Evolutionary conservation across 139 green algal species (phyloP), one percentile per base, ranked within the genome.

Genomic region (Zygnema circumcarinatum): DNA sequence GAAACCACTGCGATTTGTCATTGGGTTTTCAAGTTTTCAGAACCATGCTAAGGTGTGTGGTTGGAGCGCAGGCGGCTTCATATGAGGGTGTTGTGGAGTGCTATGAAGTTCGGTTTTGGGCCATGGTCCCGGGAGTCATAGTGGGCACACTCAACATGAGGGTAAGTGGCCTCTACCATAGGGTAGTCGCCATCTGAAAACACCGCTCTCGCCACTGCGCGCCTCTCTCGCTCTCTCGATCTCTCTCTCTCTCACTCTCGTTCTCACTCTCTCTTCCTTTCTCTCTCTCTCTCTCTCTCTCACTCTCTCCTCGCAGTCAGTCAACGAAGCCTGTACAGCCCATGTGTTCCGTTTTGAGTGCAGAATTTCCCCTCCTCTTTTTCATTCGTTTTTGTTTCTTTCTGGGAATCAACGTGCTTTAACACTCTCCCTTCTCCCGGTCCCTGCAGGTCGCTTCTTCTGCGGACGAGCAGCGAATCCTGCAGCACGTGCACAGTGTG

Each of bases 41-140:
- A n/a, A n/a, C n/a, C n/a, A n/a, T n/a, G n/a, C n/a, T n/a, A n/a
- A n/a, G n/a, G n/a, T n/a, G n/a, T n/a, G n/a, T n/a, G n/a, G n/a
- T n/a, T n/a, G n/a, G n/a, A n/a, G n/a, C 1, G 54, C 54, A 86
- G 80, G 80, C 36, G 22, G 80, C 52, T 20, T 22, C 41, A 79
- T 86, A 42, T 31, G 74, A 88, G 40, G 83, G 83, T 25, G 83
- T 88, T n/a, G 72, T 88, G 0, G 83, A 88, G 40, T 88, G 83
- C 32, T 88, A 33, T 32, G 74, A 88, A 32, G 38, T 74, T 3
- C 83, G 76, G 3, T 88, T 88, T 47, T 88, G 83, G 83, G 40
- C 83, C 7, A 33, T 88, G 74, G 83, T 88, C 20, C 83, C 83
- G 0, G 83, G 74, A n/a, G 33, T 25, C 53, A 69, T 85, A 16